Conservation (phyloP, 306 rosid genomes). For the Rosa chinensis region DNA sequence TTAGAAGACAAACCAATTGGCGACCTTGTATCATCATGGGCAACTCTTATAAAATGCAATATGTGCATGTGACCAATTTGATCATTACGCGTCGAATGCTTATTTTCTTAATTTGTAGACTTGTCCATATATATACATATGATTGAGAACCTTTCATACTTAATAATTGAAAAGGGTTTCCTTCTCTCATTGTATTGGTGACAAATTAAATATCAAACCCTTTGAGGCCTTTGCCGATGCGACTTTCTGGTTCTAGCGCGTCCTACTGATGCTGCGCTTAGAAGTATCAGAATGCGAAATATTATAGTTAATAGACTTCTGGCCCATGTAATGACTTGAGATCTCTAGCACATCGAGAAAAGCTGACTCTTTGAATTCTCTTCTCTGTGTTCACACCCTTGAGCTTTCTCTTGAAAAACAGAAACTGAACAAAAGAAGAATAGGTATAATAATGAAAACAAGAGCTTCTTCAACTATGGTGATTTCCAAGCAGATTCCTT, state of each 20-base stretch:
- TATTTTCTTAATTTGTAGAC: not conserved
- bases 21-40: no score
- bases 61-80: not conserved
- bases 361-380: not conserved
- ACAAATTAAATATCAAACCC: no score
- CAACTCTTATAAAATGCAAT: no score
- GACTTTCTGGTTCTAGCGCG: not conserved
- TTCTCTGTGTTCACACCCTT: not conserved
- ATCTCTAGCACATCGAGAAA: not conserved
- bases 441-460: not conserved
- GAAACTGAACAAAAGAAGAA: not conserved
- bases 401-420: no score
- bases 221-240: not conserved
- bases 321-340: not conserved
- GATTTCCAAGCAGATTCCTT: conserved; percentile 8
- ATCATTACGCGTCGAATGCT: not conserved
- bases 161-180: no score
- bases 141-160: no score
- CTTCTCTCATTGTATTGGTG: no score
- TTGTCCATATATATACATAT: no score
- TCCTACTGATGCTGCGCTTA: not conserved
- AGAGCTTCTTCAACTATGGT: not conserved
- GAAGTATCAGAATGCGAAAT: not conserved
- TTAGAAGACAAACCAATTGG: no score
- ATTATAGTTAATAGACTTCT: no score